Base-by-base conservation (phyloP, 2,329 filamentous ascomycete species). In the Cryphonectria parasitica region DNA sequence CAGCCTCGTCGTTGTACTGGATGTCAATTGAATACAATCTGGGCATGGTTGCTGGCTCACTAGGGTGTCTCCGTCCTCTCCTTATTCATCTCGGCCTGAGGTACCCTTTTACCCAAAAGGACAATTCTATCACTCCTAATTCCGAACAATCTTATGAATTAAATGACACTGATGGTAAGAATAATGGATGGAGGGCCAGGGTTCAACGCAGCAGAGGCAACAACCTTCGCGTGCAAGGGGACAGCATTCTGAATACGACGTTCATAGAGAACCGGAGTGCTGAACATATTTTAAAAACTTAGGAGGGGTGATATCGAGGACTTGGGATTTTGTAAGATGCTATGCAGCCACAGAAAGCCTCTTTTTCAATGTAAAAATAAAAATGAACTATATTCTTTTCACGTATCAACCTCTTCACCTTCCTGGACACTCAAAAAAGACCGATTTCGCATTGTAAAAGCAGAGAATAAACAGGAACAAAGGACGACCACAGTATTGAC, bases 1-100 rank as follows among this genome's bases (percentile, higher is more conserved):
- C 56, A 17, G 69, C 71, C 10, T 52, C 69, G n/a, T 71, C 71
- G 15, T 49, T 72, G 56, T 72, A 72, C 63, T 72, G 71, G 71
- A 72, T 72, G 69, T 64, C 64, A 43, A 72, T 72, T 25, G 71
- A 72, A 28, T 72, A 72, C 28, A 72, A 71, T 52, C 61, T 72
- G 7, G 71, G 71, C 45, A 11, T 71, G 64, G 71, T 72, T 19
- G 71, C 71, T 19, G 71, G 71, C 25, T 72, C 71, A 13, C 66
- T 72, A 43, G 54, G 68, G 34, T 49, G 69, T 36, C 64, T 72
- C 13, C 64, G 66, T 43, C 71, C 71, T 22, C 61, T 72, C n/a
- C 28, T 71, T 45, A 28, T 34, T 25, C 58, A 39, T 19, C 41
- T 71, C 34, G 62, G 69, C 25, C 64, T 72, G 22, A 39, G 56